Evolutionary conservation across 371 early-diverging fungal genomes (phyloP), one percentile per base, ranked within the genome.

Genomic region (Mortierella polycephala): DNA sequence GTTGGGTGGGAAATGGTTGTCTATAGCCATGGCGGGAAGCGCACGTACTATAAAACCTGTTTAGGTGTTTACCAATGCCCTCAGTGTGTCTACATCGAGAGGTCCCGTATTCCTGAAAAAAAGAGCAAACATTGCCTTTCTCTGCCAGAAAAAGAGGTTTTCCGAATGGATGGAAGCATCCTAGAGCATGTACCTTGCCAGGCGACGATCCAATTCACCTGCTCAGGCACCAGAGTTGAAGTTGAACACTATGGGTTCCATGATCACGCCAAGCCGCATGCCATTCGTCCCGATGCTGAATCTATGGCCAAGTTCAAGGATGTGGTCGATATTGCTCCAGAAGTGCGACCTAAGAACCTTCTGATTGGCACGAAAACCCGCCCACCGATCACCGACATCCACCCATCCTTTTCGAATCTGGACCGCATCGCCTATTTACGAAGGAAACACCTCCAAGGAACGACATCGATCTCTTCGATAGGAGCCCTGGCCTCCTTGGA

Each of bases 1-100:
- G 51, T 62, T 54, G 63, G 63, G 9, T 62, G 63, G 63, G 63
- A 53, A 1, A 62, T 62, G 63, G 44, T 14, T 16, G 30, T 21
- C 16, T 62, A 62, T 16, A 5, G 23, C 20, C 51, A 41, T 8
- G 37, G 23, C 20, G 21, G 10, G 0, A 12, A 6, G 5, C 20
- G 44, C 1, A 42, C 5, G n/a, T n/a, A 41, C 16, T 20, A 9
- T 45, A 62, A 50, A 45, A 42, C 53, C 2, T 62, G 63, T 46
- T 14, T 62, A 7, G 63, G 63, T 5, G 30, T 62, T 4, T 54
- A 53, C 45, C 63, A 54, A 9, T 62, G 63, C 44, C 63, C 47
- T 11, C 16, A 7, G 2, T 62, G 63, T 23, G 23, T 4, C 0
- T 62, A 14, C 45, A 41, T 12, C 23, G 63, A 54, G n/a, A 41